Evolutionary conservation across 192 early-diverging fungal genomes (phyloP), one percentile per base, ranked within the genome.

Genomic region (Linnemannia elongata): DNA sequence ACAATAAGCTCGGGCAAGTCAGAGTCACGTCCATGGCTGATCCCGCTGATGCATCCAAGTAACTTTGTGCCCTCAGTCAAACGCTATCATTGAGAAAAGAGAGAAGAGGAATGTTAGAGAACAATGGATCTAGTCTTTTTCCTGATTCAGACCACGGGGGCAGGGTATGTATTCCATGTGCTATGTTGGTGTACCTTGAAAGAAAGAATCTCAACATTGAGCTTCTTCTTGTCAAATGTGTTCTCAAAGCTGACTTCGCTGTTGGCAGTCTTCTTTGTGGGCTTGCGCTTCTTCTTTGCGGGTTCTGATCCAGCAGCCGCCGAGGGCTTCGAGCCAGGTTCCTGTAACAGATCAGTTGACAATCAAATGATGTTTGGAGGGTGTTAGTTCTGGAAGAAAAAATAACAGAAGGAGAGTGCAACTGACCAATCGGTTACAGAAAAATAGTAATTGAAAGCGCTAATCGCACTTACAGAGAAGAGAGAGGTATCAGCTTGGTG

Each of bases 41-140:
- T 95, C 35, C 93, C 91, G 35, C 94, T 91, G 60, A 99, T 92
- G 79, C 93, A 95, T 36, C 97, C 97, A 44, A 98, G 84, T 4
- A 97, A 68, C 54, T 90, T 89, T 80, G 95, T 94, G 3, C 96
- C 97, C 72, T 95, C 93, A 47, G 91, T 91, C 20, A 98, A 76
- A 79, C 91, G 90, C 91, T 96, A 90, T 15, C 2, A 73, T 45
- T 9, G 27, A 80, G 54, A 69, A 83, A 83, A 77, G 89, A 76
- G n/a, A 55, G 78, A 33, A 30, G 20, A 39, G 20, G 20, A 60
- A n/a, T 20, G 35, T 55, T 38, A 55, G 55, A 57, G n/a, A 33
- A 17, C n/a, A 66, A 30, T 30, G 12, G 60, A 12, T 66, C 13
- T 6, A 66, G 9, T 44, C 6, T 54, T 24, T 24, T 60, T n/a